Percentiles rank a stretch among this genome's conserved stretches.
These are phyloP conservation scores for Colletotrichum paranaense DNA, from an alignment of 2,329 filamentous ascomycete species.

Conservation along the genomic window DNA sequence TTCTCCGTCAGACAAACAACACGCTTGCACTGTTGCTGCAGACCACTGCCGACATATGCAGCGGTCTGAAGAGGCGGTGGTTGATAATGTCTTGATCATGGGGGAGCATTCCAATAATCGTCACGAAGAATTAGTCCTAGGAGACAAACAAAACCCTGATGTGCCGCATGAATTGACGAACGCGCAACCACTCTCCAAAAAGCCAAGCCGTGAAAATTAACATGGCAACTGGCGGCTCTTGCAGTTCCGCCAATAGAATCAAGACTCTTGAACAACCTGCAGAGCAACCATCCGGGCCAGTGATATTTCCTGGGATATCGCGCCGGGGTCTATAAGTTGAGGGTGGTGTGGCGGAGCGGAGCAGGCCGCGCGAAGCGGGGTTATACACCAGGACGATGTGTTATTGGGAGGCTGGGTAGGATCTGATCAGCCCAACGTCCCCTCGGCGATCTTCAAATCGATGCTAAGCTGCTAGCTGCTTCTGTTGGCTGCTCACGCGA, in stretches of 20 bases:
- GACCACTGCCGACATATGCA: background rate
- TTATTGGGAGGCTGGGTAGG: background rate
- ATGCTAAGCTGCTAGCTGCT: background rate
- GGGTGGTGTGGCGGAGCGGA: background rate
- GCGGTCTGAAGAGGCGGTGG: background rate
- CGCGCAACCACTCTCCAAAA: background rate
- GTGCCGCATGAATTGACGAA: background rate
- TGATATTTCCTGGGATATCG: background rate
- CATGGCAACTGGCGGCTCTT: background rate
- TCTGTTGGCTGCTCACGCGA: too few relatives aligned
- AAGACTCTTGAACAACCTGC: background rate
- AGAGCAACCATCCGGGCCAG: background rate
- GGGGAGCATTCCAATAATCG: background rate
- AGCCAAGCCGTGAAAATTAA: background rate
- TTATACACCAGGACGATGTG: background rate
- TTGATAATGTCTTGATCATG: too few relatives aligned
- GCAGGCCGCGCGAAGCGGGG: background rate
- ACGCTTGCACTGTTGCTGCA: background rate
- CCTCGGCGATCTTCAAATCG: background rate
- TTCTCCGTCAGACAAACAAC: background rate
- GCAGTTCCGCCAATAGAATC: constrained; percentile 4
- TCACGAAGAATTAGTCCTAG: background rate
- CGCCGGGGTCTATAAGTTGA: background rate
- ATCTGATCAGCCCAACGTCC: background rate
- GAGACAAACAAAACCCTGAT: background rate